Conservation (phyloP, 257 asterid genomes). For the Nicotiana noctiflora region DNA sequence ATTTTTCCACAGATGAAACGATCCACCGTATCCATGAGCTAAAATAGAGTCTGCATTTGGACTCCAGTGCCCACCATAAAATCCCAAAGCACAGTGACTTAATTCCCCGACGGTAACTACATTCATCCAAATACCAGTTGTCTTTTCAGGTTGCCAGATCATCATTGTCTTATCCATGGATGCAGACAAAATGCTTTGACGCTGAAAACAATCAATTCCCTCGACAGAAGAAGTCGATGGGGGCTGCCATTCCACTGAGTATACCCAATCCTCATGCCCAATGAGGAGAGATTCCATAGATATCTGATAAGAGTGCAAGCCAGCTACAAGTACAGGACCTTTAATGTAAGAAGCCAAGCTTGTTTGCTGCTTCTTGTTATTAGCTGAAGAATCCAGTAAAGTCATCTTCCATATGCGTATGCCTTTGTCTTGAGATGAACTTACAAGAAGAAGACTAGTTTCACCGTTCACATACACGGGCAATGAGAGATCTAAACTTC, state of each 20-base stretch:
- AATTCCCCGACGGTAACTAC: conserved; percentile 95
- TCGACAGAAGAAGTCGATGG: conserved; percentile 41
- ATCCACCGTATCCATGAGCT: conserved; percentile 98
- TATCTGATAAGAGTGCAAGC: conserved; percentile 59
- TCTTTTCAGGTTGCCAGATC: conserved; percentile 97
- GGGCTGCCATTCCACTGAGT: conserved; percentile 96
- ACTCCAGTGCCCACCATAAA: conserved; percentile 97
- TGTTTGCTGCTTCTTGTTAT: conserved; percentile 37
- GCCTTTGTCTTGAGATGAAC: conserved; percentile 98
- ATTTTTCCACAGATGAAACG: conserved; percentile 88
- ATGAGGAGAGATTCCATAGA: conserved; percentile 88
- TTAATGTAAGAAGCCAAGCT: conserved; percentile 76
- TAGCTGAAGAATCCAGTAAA: conserved; percentile 29
- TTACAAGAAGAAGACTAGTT: conserved; percentile 58
- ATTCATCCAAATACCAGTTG: conserved; percentile 93
- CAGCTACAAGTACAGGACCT: conserved; percentile 75
- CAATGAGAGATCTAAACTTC: conserved; percentile 85
- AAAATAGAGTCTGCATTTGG: conserved; percentile 61
- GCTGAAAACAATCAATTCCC: conserved; percentile 56
- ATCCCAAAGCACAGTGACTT: conserved; percentile 93
- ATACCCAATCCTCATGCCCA: conserved; percentile 99
- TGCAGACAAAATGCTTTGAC: conserved; percentile 85
- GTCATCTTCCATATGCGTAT: conserved; percentile 91
- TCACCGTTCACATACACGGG: conserved; percentile 50
- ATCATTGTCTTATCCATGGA: conserved; percentile 99